Evolutionary conservation across 164 flowering plant species (phyloP), one percentile per base, ranked within the genome.

Genomic region (Magnolia kwangsiensis): DNA sequence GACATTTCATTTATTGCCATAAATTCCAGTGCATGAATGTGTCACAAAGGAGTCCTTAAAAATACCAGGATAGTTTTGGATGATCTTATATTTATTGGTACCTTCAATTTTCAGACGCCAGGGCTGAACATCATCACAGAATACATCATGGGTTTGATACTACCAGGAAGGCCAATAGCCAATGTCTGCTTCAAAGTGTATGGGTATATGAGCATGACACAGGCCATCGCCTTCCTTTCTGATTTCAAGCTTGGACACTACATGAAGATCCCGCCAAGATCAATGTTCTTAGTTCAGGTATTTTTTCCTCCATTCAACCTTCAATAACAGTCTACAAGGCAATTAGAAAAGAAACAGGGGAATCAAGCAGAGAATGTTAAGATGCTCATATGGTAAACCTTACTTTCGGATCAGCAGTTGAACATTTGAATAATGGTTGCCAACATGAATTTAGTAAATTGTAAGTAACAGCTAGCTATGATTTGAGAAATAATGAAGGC

Each of bases 231-330:
- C 69, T 92, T 90, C 78, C 92, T 92, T 63, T 72, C 49, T 63
- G 97, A 92, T 81, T 90, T 92, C 87, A 92, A 92, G 86, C 85
- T 92, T 0, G 97, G 97, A 14, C 97, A 92, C 75, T 90, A 92
- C 88, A 90, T 92, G 96, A 92, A 92, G 81, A 89, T 92, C 27
- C 94, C 94, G 6, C 93, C 97, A 8, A 84, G 89, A 74, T 89
- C 93, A 27, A 92, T 92, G 97, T 92, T 90, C 79, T 51, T 90
- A 20, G 92, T 88, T 74, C 92, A 90, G 92, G 92, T 89, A 82
- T 18, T 50, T 8, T 6, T 75, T 50, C 37, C 73, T 50, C 45
- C 64, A 31, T 67, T 27, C n/a, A 67, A 67, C 29, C n/a, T 4
- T 29, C 49, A 10, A 55, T 55, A 10, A 37, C 7, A 37, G 45